Base-by-base conservation (phyloP, 345 rosid genomes). In the Litchi chinensis region DNA sequence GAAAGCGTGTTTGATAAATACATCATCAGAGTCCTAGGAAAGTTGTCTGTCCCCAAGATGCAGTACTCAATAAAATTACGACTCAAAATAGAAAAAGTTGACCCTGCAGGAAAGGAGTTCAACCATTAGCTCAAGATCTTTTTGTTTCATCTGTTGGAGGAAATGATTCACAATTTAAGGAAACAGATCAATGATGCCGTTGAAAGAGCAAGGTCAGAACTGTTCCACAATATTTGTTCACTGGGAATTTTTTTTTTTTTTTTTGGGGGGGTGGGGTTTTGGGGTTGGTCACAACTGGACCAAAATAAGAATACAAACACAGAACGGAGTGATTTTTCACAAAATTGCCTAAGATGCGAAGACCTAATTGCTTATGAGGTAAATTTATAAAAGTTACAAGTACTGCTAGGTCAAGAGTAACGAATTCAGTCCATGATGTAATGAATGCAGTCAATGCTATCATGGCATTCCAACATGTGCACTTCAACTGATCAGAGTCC, bases 11-110 rank as follows among this genome's bases (percentile, higher is more conserved):
- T 96, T 70, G 99, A 80, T 70, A 91, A 89, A 86, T 94, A 96
- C 99, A 96, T 93, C 80, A 96, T 81, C 67, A 96, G 90, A 67
- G 91, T 90, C 85, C 99, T 89, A 1, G 99, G 99, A 71, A 96
- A 86, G 90, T 96, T 96, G 83, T 94, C 95, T 46, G 87, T 87
- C n/a, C 94, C 97, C 83, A 90, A 71, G 86, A 95, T 88, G 85
- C 96, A 89, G 83, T 87, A 89, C 79, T 95, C 97, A 5, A 95
- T 70, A 46, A 93, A 91, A 48, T 67, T 87, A 26, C 97, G 98
- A 79, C 92, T 93, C 65, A 93, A 85, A 73, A 96, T 82, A 65
- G 88, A 84, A 82, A 91, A 93, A 16, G 93, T 74, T 40, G 95
- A 92, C 82, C 99, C 99, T 96, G 92, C 87, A 76, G 57, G 62